These are phyloP conservation scores for Cercospora sp. DNA, from an alignment of 2,329 filamentous ascomycete genomes.

Conservation along the genomic window DNA sequence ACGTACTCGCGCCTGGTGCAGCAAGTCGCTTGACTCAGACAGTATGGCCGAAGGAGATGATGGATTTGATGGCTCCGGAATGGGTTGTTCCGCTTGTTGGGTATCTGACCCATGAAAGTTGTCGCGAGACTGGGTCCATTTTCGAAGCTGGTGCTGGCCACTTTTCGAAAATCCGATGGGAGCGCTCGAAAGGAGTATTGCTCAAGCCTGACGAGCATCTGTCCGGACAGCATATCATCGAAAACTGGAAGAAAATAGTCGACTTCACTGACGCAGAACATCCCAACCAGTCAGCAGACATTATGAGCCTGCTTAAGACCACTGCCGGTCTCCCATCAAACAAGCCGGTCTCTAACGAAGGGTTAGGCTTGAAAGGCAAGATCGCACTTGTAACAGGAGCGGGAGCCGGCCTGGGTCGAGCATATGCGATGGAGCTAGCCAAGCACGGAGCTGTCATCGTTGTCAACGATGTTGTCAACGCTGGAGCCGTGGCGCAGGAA, in stretches of 20 bases:
- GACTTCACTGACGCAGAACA: slow-evolving; percentile 68
- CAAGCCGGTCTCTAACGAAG: slow-evolving; percentile 93
- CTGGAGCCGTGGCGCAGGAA: slow-evolving; percentile 84
- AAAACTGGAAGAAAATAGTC: slow-evolving; percentile 75
- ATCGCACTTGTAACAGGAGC: slow-evolving; percentile 84
- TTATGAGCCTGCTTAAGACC: slow-evolving; percentile 77
- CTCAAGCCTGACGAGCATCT: slow-evolving; percentile 84
- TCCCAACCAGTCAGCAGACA: slow-evolving; percentile 79
- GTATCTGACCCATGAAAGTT: slow-evolving; percentile 79
- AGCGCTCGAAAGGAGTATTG: slow-evolving; percentile 81
- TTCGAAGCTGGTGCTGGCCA: slow-evolving; percentile 92
- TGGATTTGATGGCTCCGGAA: slow-evolving; percentile 80
- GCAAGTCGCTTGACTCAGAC: slow-evolving; percentile 93
- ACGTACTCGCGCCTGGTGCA: slow-evolving; percentile 93
- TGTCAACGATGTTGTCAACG: slow-evolving; percentile 88
- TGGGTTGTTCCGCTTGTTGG: slow-evolving; percentile 94
- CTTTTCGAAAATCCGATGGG: slow-evolving; percentile 89
- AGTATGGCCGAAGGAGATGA: slow-evolving; percentile 84
- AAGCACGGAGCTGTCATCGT: slow-evolving; percentile 80
- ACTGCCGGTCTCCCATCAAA: slow-evolving; percentile 91
- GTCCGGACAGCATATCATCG: slow-evolving; percentile 42
- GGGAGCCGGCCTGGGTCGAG: slow-evolving; percentile 84
- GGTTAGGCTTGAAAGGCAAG: slow-evolving; percentile 86
- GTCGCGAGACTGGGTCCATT: slow-evolving; percentile 76
- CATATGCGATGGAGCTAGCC: slow-evolving; percentile 82